Percentiles rank a stretch among this genome's conserved stretches.
Conservation (phyloP, 1,284 basidiomycete species). For the Rhodotorula sp. region DNA sequence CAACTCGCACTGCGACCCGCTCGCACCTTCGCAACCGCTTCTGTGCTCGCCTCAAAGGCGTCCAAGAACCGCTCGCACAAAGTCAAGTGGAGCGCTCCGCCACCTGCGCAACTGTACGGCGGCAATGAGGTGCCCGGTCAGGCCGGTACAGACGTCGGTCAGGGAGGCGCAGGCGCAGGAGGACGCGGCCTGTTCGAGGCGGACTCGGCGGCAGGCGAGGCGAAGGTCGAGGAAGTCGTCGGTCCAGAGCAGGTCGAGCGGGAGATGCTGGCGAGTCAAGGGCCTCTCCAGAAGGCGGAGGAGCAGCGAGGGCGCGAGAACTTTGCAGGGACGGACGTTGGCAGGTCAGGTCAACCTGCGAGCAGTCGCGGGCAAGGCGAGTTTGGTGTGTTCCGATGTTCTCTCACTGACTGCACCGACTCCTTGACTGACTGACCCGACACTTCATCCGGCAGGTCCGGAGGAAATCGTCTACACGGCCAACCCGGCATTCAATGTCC, state of each 20-base stretch:
- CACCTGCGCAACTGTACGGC: background rate
- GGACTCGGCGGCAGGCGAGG: background rate
- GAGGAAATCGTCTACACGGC: constrained; percentile 36
- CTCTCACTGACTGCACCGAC: background rate
- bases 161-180: background rate
- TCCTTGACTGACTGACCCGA: background rate
- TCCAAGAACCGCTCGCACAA: background rate
- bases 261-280: constrained; percentile 13
- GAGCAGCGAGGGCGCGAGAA: constrained; percentile 11
- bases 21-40: constrained; percentile 14
- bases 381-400: constrained; percentile 5
- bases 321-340: constrained; percentile 19
- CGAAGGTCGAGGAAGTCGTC: background rate
- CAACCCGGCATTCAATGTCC: constrained; percentile 25
- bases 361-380: background rate
- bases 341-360: background rate
- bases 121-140: constrained; percentile 7
- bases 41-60: constrained; percentile 9
- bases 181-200: constrained; percentile 10
- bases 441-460: background rate
- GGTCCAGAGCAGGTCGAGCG: constrained; percentile 18
- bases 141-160: constrained; percentile 23
- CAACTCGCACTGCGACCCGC: too few species aligned
- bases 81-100: background rate
- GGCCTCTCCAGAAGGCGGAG: background rate